These are phyloP conservation scores for Penicillium verhagenii DNA, from an alignment of 495 filamentous ascomycete genomes.

Conservation along the genomic window DNA sequence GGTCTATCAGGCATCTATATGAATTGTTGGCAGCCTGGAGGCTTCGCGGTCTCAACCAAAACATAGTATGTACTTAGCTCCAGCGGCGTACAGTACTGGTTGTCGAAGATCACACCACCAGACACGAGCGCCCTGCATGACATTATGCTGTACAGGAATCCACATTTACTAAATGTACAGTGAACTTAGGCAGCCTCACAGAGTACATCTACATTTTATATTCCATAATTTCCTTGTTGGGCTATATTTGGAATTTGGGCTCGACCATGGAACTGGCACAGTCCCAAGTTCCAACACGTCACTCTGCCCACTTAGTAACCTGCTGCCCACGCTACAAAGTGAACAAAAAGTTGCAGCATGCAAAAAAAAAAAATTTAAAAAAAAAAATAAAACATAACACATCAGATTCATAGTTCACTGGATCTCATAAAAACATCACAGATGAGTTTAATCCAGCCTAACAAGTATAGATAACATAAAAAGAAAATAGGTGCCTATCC, in stretches of 20 bases:
- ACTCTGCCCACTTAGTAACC: slow-evolving; percentile 1
- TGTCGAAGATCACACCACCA: slow-evolving; percentile 9
- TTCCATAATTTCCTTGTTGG: neutral
- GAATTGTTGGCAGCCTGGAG: slow-evolving; percentile 11
- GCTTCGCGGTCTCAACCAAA: neutral
- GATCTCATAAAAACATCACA: neutral
- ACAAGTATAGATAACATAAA: neutral
- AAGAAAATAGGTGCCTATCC: slow-evolving; percentile 11
- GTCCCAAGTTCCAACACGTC: slow-evolving; percentile 14
- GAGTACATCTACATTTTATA: neutral
- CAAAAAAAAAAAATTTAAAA: neutral
- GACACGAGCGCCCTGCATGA: neutral
- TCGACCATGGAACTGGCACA: slow-evolving; percentile 13
- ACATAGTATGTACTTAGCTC: no score
- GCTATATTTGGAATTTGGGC: slow-evolving; percentile 13
- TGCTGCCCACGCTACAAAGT: neutral
- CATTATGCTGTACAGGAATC: slow-evolving; percentile 1
- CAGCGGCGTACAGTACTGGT: neutral
- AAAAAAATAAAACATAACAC: neutral
- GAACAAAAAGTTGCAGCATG: neutral
- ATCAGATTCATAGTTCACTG: neutral
- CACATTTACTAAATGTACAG: neutral
- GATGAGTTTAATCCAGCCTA: neutral
- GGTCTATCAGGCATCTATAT: slow-evolving; percentile 6
- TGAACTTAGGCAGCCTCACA: neutral